Evolutionary conservation across 2,329 filamentous ascomycete species (phyloP).

Genomic region (Waltergamsia citrina): DNA sequence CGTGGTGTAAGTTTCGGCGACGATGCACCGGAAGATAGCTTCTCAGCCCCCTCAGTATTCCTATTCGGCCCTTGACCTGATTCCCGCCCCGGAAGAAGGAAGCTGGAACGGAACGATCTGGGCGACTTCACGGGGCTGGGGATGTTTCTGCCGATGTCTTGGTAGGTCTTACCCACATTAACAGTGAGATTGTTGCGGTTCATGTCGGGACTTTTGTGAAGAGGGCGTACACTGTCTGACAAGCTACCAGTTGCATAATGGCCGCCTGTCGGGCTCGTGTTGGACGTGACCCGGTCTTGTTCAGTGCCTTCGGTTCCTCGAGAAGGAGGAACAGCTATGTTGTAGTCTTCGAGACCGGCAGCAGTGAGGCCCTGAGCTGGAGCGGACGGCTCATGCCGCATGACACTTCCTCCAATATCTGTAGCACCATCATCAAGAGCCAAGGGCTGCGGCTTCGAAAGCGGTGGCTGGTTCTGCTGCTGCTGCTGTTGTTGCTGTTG

Average conservation of each 20-base stretch:
- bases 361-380: slow-evolving; percentile 21
- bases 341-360: slow-evolving; percentile 29
- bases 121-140: slow-evolving; percentile 61
- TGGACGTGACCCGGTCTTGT: slow-evolving; percentile 62
- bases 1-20: slow-evolving; percentile 54
- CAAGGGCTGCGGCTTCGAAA: too few relatives aligned
- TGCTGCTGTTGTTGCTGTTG: slow-evolving; percentile 22
- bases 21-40: slow-evolving; percentile 71
- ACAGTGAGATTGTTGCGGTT: slow-evolving; percentile 29
- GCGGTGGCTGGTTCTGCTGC: slow-evolving; percentile 13
- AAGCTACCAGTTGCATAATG: slow-evolving; percentile 51
- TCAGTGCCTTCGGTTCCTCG: slow-evolving; percentile 76
- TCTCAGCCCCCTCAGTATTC: slow-evolving; percentile 62
- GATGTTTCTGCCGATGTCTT: slow-evolving; percentile 33
- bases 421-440: slow-evolving; percentile 29
- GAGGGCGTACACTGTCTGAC: slow-evolving; percentile 68
- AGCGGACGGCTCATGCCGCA: slow-evolving; percentile 48
- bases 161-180: slow-evolving; percentile 52
- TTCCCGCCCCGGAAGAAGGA: slow-evolving; percentile 54
- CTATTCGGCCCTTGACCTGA: slow-evolving; percentile 38
- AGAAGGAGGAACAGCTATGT: slow-evolving; percentile 55
- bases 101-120: slow-evolving; percentile 67
- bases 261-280: slow-evolving; percentile 61
- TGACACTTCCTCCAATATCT: slow-evolving; percentile 31
- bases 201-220: slow-evolving; percentile 42